Evolutionary conservation across 2,329 filamentous ascomycete genomes (phyloP).

Genomic region (Fusarium sublunatum): DNA sequence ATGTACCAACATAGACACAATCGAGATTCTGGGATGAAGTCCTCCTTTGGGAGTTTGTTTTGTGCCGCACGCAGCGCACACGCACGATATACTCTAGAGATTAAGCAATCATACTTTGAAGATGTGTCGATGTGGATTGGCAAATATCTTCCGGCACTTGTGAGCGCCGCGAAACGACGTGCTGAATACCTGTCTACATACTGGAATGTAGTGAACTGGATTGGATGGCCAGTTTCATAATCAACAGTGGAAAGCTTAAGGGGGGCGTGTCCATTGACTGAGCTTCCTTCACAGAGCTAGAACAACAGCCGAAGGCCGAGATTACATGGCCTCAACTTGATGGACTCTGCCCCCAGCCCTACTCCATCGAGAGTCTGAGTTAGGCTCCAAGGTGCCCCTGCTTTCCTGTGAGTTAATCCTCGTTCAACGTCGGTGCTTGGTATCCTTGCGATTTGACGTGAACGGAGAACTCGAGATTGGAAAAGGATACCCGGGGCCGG

Average conservation of each 20-base stretch:
- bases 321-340: conserved; percentile 1
- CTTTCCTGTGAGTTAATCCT: conserved; percentile 1
- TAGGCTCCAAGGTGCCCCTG: conserved; percentile 3
- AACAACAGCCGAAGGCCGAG: conserved; percentile 11
- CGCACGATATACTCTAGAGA: conserved; percentile 3
- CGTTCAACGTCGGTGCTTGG: conserved; percentile 5
- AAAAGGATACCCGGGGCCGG: not conserved
- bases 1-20: not conserved
- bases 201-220: conserved; percentile 16
- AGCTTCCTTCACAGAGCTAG: conserved; percentile 7
- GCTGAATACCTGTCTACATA: conserved; percentile 23
- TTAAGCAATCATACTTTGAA: not conserved
- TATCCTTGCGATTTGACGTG: conserved; percentile 6
- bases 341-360: conserved; percentile 1
- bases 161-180: conserved; percentile 27
- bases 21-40: conserved; percentile 21
- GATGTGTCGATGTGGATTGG: conserved; percentile 15
- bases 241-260: conserved; percentile 2
- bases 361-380: conserved; percentile 1
- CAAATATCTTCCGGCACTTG: conserved; percentile 29
- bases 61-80: not conserved
- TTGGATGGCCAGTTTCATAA: conserved; percentile 33
- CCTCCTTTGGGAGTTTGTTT: conserved; percentile 15
- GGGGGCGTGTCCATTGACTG: conserved; percentile 25
- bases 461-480: conserved; percentile 4